These are phyloP conservation scores for Fusarium continuum DNA, from an alignment of 2,329 filamentous ascomycete species.

Conservation along the genomic window DNA sequence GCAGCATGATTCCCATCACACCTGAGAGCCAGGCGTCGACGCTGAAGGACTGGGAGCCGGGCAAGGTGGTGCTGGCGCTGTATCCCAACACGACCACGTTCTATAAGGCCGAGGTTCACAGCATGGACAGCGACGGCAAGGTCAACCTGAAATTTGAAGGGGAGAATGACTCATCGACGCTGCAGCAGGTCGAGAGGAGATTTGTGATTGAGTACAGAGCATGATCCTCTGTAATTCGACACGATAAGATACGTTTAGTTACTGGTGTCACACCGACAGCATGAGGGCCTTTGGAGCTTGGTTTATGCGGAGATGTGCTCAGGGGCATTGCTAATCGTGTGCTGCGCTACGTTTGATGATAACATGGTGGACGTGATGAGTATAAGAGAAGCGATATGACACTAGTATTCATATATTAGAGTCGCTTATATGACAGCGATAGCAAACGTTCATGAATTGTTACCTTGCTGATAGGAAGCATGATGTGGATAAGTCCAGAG, in stretches of 20 bases:
- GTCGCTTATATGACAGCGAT: constrained; percentile 2
- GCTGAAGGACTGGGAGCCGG: constrained; percentile 69
- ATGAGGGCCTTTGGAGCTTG: background rate
- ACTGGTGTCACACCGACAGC: background rate
- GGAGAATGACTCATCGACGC: constrained; percentile 76
- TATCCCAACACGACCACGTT: constrained; percentile 89
- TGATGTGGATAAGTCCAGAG: constrained; percentile 4
- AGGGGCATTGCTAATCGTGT: background rate
- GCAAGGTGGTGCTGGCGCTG: constrained; percentile 78
- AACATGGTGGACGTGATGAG: background rate
- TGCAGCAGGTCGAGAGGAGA: constrained; percentile 78
- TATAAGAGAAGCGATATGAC: background rate
- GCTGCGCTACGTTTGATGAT: constrained; percentile 12
- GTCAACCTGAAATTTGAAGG: constrained; percentile 81
- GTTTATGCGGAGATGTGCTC: background rate
- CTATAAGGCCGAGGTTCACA: constrained; percentile 84
- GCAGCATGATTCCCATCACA: constrained; percentile 81
- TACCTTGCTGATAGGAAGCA: constrained; percentile 7
- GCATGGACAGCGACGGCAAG: constrained; percentile 64
- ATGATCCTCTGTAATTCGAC: constrained; percentile 21
- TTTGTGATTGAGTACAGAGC: constrained; percentile 78
- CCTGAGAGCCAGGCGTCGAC: constrained; percentile 58
- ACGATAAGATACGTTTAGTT: background rate
- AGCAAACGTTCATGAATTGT: constrained; percentile 12
- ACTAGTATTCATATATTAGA: background rate